Conservation (phyloP, 495 filamentous ascomycete species). For the Penicillium chermesinum region DNA sequence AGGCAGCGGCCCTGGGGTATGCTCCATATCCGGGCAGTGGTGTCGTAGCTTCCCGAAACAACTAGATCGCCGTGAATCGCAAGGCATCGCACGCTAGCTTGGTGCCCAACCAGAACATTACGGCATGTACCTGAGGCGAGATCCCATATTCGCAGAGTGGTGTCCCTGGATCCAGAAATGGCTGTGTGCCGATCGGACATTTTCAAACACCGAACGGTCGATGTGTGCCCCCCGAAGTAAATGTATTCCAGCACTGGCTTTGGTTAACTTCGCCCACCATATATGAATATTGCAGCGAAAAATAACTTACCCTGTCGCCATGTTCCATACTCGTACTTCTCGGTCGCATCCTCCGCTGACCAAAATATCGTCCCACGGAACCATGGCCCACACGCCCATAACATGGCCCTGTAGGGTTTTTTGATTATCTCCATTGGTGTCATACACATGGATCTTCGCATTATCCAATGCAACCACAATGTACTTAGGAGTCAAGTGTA, state of each 20-base stretch:
- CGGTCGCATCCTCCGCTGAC: conserved; percentile 96
- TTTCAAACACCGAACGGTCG: conserved; percentile 93
- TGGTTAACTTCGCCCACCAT: conserved; percentile 2
- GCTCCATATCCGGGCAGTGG: conserved; percentile 94
- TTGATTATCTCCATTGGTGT: conserved; percentile 80
- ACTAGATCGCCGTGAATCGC: conserved; percentile 94
- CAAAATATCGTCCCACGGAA: conserved; percentile 92
- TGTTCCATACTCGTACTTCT: conserved; percentile 96
- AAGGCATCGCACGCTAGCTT: conserved; percentile 91
- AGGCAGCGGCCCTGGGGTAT: conserved; percentile 90
- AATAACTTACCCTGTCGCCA: conserved; percentile 77
- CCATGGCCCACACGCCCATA: conserved; percentile 99
- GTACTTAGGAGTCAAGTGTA: conserved; percentile 91
- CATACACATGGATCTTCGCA: conserved; percentile 96
- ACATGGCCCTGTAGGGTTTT: conserved; percentile 91
- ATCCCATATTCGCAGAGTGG: conserved; percentile 93
- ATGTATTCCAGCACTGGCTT: conserved; percentile 61
- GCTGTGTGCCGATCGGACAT: conserved; percentile 92
- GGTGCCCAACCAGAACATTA: conserved; percentile 91
- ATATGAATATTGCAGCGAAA: background rate
- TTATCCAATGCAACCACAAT: conserved; percentile 97
- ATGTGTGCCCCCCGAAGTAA: conserved; percentile 90
- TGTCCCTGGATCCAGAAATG: conserved; percentile 94
- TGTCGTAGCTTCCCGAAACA: conserved; percentile 96
- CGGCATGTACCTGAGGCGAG: conserved; percentile 77